Percentiles rank a stretch among this genome's conserved stretches.
Conservation (phyloP, 139 green algal genomes). For the Pseudopediastrum boryanum region DNA sequence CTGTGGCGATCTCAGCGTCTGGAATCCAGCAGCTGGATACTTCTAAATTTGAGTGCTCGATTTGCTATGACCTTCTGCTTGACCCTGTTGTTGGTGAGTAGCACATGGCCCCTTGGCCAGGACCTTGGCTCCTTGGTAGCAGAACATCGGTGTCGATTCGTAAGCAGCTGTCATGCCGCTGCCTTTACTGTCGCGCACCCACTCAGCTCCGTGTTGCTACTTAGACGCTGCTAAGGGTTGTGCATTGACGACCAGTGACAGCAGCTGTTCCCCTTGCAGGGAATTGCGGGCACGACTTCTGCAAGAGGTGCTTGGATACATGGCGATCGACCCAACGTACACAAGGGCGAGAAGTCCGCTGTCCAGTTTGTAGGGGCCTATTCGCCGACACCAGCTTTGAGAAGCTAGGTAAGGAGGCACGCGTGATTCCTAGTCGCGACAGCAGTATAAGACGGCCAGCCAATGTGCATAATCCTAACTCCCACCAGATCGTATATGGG, state of each 20-base stretch:
- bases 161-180: background rate
- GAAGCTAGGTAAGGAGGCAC: background rate
- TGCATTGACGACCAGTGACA: conserved; percentile 1
- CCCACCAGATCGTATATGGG: too few relatives aligned
- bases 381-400: conserved; percentile 20
- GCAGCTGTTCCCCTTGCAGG: background rate
- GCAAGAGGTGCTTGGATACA: conserved; percentile 13
- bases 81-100: conserved; percentile 29
- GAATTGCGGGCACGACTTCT: conserved; percentile 33
- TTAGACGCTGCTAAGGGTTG: background rate
- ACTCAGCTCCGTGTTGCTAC: background rate
- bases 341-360: background rate
- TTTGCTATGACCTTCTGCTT: conserved; percentile 26
- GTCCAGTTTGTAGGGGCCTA: conserved; percentile 20
- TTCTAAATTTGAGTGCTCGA: background rate
- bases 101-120: background rate
- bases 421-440: background rate
- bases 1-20: too few relatives aligned
- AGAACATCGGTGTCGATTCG: background rate
- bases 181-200: background rate
- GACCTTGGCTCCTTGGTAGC: background rate
- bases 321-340: conserved; percentile 14
- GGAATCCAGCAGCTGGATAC: background rate
- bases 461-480: background rate
- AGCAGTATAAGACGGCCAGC: too few relatives aligned